Base-by-base conservation (phyloP, 768 basidiomycete species). In the Tephrocybe sp. region DNA sequence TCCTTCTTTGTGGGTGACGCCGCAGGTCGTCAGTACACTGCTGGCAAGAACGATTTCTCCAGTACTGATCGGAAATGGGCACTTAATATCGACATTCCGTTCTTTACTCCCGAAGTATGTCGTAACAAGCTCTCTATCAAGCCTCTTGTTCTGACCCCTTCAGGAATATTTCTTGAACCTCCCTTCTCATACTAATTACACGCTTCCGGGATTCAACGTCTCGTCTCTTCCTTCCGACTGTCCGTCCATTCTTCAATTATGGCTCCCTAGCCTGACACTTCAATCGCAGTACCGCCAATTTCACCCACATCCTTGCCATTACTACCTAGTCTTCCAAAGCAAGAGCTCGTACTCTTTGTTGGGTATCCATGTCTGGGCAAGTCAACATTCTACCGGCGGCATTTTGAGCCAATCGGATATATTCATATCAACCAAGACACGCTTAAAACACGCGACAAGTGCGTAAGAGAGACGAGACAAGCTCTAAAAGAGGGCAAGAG, bases 1-100 rank as follows among this genome's bases (percentile, higher is more conserved):
- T 86, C 89, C 0, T 89, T 89, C 58, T 95, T 87, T 57, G 86
- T 96, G 1, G 94, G 94, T 2, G 94, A 97, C 58, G 92, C 92
- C 1, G 94, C 92, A 9, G 94, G 93, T 9, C 81, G 94, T 37
- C 63, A 70, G 40, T 75, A 73, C 51, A 43, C 68, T 15, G 65
- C 63, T 28, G 59, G 58, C 30, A 69, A 74, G 37, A 66, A 68
- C 22, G 94, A 97, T 68, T 90, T 89, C 62, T 79, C 87, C 6
- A 83, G 84, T 52, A 88, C 87, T 0, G 94, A 97, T 65, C 77
- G 87, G 36, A 92, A 95, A 67, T 91, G 86, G 76, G 92, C 94
- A 0, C 63, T 84, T 2, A 96, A 95, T 56, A 62, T 86, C 7
- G 86, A 75, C 0, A 62, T 97, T 2, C 70, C 70, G 9, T 97